A percentile compares a stretch with the other conserved stretches of the same genome.
phyloP scores from a whole-genome alignment of 495 filamentous ascomycete species.

The Pyrenula aspistea region DNA sequence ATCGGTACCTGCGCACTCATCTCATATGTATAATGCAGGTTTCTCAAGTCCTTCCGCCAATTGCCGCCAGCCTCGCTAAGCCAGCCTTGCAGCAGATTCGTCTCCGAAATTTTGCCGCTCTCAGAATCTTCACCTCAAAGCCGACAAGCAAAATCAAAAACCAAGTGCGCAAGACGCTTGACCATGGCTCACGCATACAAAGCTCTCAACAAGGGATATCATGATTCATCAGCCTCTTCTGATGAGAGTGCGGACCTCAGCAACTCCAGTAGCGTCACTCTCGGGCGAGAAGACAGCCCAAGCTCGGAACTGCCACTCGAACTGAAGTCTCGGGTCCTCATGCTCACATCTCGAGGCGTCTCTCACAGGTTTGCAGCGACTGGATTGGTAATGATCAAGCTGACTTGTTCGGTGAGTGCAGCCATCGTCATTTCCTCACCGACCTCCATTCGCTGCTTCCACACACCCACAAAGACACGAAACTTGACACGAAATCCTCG shows the following conservation, averaged over 20 bases:
- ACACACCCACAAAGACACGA: slow-evolving; percentile 86
- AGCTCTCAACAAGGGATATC: background rate
- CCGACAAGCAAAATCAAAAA: too few relatives aligned
- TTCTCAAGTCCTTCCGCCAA: too few relatives aligned
- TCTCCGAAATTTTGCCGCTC: background rate
- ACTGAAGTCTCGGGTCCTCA: slow-evolving; percentile 55
- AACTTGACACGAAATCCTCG: slow-evolving; percentile 84
- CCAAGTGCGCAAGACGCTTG: background rate
- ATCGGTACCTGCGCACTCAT: too few relatives aligned
- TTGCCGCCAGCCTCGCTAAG: background rate
- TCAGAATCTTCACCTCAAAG: too few relatives aligned
- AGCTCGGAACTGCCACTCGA: slow-evolving; percentile 38
- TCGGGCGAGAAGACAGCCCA: slow-evolving; percentile 18
- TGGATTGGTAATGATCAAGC: too few relatives aligned
- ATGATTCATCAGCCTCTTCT: background rate
- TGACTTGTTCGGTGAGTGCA: slow-evolving; percentile 24
- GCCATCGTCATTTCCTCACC: slow-evolving; percentile 84
- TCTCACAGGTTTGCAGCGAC: slow-evolving; percentile 67
- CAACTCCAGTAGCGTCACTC: slow-evolving; percentile 5
- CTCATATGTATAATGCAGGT: too few relatives aligned
- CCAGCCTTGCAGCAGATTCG: background rate
- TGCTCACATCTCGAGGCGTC: slow-evolving; percentile 79
- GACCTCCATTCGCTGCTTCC: slow-evolving; percentile 84
- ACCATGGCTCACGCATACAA: background rate
- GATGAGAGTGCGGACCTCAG: background rate